Conservation (phyloP, 192 early-diverging fungal species). For the Spinellus fusiger region DNA sequence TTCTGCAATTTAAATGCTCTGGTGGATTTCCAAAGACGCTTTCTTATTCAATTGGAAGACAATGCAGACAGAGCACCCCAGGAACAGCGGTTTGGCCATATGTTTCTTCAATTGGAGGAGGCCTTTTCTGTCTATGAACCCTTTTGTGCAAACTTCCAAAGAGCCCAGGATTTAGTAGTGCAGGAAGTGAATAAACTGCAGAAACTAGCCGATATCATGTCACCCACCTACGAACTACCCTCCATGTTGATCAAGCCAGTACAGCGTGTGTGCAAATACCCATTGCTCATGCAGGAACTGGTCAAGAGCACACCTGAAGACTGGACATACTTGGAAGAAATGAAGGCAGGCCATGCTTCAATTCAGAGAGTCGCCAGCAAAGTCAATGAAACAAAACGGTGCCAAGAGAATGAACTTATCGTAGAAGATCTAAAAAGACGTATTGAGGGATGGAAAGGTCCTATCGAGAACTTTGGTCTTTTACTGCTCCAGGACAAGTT, state of each 20-base stretch:
- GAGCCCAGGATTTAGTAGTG: slow-evolving; percentile 62
- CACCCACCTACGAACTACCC: slow-evolving; percentile 82
- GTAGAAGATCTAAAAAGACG: slow-evolving; percentile 77
- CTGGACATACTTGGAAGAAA: slow-evolving; percentile 50
- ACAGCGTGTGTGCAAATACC: slow-evolving; percentile 97
- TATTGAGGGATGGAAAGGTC: slow-evolving; percentile 78
- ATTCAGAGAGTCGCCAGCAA: slow-evolving; percentile 83
- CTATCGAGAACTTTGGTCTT: slow-evolving; percentile 70
- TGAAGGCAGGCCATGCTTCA: slow-evolving; percentile 64
- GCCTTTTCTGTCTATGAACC: slow-evolving; percentile 84
- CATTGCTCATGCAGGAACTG: slow-evolving; percentile 78
- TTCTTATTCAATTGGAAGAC: slow-evolving; percentile 84
- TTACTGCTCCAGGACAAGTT: slow-evolving; percentile 87
- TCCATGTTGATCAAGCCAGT: slow-evolving; percentile 96
- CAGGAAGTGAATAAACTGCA: slow-evolving; percentile 56
- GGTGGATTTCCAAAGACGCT: slow-evolving; percentile 92
- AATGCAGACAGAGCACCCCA: slow-evolving; percentile 56
- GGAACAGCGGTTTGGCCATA: slow-evolving; percentile 86
- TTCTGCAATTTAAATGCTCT: slow-evolving; percentile 92
- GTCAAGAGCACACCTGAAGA: slow-evolving; percentile 56
- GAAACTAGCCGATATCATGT: slow-evolving; percentile 62
- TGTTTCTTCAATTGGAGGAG: slow-evolving; percentile 78
- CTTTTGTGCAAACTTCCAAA: slow-evolving; percentile 89
- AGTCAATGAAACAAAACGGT: slow-evolving; percentile 87
- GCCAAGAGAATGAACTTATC: slow-evolving; percentile 77